Conservation (phyloP, 1,284 basidiomycete genomes). For the Lentinula novae-zelandiae region DNA sequence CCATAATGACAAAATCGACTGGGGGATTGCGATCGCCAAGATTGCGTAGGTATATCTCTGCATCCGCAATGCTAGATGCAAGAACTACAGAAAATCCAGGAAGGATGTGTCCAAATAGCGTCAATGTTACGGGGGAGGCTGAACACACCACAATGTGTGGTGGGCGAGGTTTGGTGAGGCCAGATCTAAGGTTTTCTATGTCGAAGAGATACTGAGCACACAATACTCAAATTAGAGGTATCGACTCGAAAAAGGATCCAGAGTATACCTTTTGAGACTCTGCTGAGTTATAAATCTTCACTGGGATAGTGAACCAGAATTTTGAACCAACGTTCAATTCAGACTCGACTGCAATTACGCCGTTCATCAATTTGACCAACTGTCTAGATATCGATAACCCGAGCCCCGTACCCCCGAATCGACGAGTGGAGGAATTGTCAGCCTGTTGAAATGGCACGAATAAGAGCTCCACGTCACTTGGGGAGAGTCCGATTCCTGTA, state of each 20-base stretch:
- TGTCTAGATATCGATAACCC: slow-evolving; percentile 70
- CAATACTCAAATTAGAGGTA: neutral
- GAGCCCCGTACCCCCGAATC: slow-evolving; percentile 69
- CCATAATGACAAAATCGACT: slow-evolving; percentile 62
- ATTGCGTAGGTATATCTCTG: slow-evolving; percentile 36
- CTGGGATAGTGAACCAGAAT: slow-evolving; percentile 71
- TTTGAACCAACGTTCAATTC: slow-evolving; percentile 58
- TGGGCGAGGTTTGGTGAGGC: slow-evolving; percentile 42
- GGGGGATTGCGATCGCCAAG: slow-evolving; percentile 29
- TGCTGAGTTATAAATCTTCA: slow-evolving; percentile 49
- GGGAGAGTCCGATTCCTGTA: slow-evolving; percentile 64
- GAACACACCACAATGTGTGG: slow-evolving; percentile 55
- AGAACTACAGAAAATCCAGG: slow-evolving; percentile 46
- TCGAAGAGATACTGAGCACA: slow-evolving; percentile 34
- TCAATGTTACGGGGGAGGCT: slow-evolving; percentile 50
- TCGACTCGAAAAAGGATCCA: neutral
- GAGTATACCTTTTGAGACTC: slow-evolving; percentile 47
- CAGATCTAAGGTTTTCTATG: slow-evolving; percentile 39
- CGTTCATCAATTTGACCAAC: slow-evolving; percentile 70
- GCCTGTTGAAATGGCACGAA: slow-evolving; percentile 75
- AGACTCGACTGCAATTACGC: slow-evolving; percentile 64
- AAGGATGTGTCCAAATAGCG: slow-evolving; percentile 55
- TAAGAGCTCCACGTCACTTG: slow-evolving; percentile 58
- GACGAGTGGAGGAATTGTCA: slow-evolving; percentile 68
- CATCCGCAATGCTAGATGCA: slow-evolving; percentile 41